Evolutionary conservation across 352 stramenopile species (phyloP).

Genomic region (Phytophthora pluvialis): DNA sequence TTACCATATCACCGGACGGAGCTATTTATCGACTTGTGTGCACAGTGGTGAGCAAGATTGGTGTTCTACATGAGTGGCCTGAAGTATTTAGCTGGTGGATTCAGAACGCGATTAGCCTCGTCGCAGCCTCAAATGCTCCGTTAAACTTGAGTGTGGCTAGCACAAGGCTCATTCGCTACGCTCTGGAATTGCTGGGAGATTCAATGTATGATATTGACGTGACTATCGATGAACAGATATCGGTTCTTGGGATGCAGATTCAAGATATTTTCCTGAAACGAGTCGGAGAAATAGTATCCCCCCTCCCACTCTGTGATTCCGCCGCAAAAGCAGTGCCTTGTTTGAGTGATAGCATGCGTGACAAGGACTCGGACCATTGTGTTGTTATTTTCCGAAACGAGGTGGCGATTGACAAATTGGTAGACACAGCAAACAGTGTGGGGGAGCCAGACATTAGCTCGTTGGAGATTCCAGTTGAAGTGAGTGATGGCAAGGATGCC

Average conservation of each 20-base stretch:
- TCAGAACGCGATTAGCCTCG: constrained; percentile 28
- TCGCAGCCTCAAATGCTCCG: constrained; percentile 4
- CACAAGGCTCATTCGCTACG: constrained; percentile 26
- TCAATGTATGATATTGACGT: constrained; percentile 33
- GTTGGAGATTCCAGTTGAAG: constrained; percentile 37
- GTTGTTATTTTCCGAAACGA: constrained; percentile 64
- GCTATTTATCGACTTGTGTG: constrained; percentile 34
- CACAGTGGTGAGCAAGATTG: constrained; percentile 18
- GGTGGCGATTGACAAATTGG: constrained; percentile 46
- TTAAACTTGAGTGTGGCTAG: constrained; percentile 24
- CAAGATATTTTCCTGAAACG: constrained; percentile 43
- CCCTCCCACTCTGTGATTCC: constrained; percentile 7
- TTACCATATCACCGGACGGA: constrained; percentile 10
- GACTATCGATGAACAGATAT: constrained; percentile 2
- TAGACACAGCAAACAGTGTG: constrained; percentile 48
- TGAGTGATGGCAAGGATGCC: constrained; percentile 26
- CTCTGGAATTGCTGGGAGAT: constrained; percentile 34
- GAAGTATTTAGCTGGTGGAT: constrained; percentile 35
- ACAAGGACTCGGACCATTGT: constrained; percentile 30
- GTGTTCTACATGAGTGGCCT: constrained; percentile 19
- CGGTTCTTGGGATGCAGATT: constrained; percentile 35
- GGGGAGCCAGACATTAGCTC: constrained; percentile 48
- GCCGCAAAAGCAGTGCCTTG: not conserved
- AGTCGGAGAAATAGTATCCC: constrained; percentile 39
- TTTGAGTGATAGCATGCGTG: not conserved